phyloP scores from a whole-genome alignment of 1,284 basidiomycete genomes.

The Austropuccinia psidii region DNA sequence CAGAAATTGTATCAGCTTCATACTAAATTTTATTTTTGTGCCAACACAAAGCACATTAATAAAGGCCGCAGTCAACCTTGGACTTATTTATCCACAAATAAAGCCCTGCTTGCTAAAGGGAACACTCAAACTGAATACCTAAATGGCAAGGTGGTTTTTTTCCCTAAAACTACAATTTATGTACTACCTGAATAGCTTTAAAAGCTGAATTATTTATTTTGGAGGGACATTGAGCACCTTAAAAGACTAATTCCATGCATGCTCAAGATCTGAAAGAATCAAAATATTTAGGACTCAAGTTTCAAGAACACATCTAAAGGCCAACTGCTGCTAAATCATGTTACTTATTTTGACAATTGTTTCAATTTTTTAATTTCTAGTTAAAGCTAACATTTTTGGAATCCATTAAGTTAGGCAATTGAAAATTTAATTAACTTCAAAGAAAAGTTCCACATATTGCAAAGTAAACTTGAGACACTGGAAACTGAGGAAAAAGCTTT shows the following conservation, averaged over 20 bases:
- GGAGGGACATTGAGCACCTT: constrained; percentile 59
- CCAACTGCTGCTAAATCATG: constrained; percentile 49
- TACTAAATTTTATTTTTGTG: constrained; percentile 66
- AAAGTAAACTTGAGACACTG: constrained; percentile 74
- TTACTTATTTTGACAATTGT: constrained; percentile 11
- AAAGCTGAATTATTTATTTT: constrained; percentile 53
- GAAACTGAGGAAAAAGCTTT: constrained; percentile 84
- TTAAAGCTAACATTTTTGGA: neutral
- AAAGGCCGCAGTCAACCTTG: constrained; percentile 62
- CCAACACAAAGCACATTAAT: constrained; percentile 60
- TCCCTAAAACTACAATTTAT: constrained; percentile 44
- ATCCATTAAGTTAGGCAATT: constrained; percentile 54
- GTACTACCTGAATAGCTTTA: constrained; percentile 31
- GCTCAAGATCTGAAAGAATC: constrained; percentile 52
- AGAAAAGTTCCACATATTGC: constrained; percentile 60
- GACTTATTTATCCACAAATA: constrained; percentile 60
- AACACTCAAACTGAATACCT: constrained; percentile 65
- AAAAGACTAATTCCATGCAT: constrained; percentile 61
- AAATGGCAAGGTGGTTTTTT: constrained; percentile 38
- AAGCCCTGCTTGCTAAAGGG: constrained; percentile 65
- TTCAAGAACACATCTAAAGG: constrained; percentile 47
- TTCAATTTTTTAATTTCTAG: neutral
- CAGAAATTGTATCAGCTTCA: constrained; percentile 60
- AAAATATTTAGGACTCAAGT: constrained; percentile 44
- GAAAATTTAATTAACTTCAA: constrained; percentile 60